Evolutionary conservation across 495 filamentous ascomycete genomes (phyloP).

Genomic region (Podospora didyma): DNA sequence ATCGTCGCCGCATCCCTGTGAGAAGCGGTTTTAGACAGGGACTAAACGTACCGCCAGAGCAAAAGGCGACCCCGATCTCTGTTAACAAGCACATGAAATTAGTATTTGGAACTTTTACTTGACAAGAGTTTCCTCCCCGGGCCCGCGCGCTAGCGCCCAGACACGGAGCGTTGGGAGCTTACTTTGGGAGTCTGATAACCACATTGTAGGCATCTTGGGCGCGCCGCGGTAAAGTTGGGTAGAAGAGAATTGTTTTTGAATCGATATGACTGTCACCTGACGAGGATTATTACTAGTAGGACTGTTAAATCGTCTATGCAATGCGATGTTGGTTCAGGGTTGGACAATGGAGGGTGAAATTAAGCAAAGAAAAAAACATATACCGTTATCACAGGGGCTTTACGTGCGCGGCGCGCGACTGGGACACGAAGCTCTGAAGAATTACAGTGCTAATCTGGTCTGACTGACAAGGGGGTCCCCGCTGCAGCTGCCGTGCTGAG

Average conservation of each 20-base stretch:
- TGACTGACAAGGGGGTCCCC: neutral
- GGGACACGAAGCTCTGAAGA: conserved; percentile 6
- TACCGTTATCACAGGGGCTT: neutral
- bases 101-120: conserved; percentile 19
- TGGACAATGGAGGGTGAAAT: neutral
- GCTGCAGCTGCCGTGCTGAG: neutral
- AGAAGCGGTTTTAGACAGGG: neutral
- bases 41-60: conserved; percentile 90
- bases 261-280: neutral
- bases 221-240: conserved; percentile 9
- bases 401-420: neutral
- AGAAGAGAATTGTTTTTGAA: neutral
- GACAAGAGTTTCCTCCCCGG: no score
- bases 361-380: neutral
- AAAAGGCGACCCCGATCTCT: conserved; percentile 97
- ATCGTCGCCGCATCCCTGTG: neutral
- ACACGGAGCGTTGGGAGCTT: conserved; percentile 30
- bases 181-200: conserved; percentile 96
- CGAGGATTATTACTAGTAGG: no score
- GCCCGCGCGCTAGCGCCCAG: neutral
- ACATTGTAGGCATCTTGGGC: conserved; percentile 63
- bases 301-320: no score
- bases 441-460: neutral
- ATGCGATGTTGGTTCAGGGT: no score
- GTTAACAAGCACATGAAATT: conserved; percentile 7